Base-by-base conservation (phyloP, 805 yeast genomes). In the Sugiyamaella mastotermitis region DNA sequence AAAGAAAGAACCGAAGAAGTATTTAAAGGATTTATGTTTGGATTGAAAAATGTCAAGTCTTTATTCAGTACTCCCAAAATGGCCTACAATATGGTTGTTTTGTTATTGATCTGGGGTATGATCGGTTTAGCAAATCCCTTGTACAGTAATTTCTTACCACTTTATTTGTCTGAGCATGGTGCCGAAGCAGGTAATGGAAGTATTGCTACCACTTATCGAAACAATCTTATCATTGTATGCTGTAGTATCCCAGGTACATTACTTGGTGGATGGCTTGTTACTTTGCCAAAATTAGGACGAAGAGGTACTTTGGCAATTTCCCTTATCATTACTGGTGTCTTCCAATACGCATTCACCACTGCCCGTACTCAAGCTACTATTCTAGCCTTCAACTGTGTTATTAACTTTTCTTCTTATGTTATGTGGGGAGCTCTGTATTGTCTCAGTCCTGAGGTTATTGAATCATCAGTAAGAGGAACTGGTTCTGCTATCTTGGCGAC, bases 111-210 rank as follows among this genome's bases (percentile, higher is more conserved):
- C n/a, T n/a, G n/a, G n/a, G n/a, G n/a, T n/a, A n/a, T n/a, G n/a
- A n/a, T n/a, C n/a, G n/a, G n/a, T n/a, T n/a, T n/a, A n/a, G n/a
- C n/a, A n/a, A n/a, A n/a, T n/a, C 69, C 76, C 2, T 61, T 69
- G 28, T 74, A 69, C 56, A 68, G 69, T 56, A 72, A 72, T 37
- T 74, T 74, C 58, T 53, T 74, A 13, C 74, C 74, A 40, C 64
- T 68, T 37, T 74, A 66, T 50, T 62, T 76, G n/a, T 15, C 5
- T 7, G 17, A 25, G 11, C 28, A 37, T 13, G 33, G 38, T 6
- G 38, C 31, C 11, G n/a, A 11, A 11, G 8, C 14, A 23, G 38
- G 38, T n/a, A 34, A 5, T 16, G 28, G 31, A 8, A 34, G 40
- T 24, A 19, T 36, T n/a, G 16, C 32, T 15, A 37, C 22, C 33